Evolutionary conservation across 139 green algal species (phyloP).

Genomic region (Ostreobium quekettii): DNA sequence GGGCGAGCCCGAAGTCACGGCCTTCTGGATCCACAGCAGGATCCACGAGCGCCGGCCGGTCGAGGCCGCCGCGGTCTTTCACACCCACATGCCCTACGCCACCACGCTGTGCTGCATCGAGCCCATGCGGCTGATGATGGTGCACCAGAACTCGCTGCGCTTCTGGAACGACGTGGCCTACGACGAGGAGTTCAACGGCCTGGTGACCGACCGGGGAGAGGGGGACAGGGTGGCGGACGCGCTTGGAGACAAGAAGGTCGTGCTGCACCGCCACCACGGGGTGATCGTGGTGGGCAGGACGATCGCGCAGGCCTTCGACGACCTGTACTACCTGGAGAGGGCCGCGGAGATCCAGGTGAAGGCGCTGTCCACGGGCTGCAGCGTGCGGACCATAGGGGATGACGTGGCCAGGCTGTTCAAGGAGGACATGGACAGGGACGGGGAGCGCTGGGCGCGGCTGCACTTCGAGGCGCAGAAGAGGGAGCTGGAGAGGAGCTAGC

Average conservation of each 20-base stretch:
- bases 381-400: too few relatives aligned
- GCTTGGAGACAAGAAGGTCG: conserved; percentile 21
- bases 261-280: conserved; percentile 29
- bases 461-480: too few relatives aligned
- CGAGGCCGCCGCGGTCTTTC: conserved; percentile 24
- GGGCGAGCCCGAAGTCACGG: too few relatives aligned
- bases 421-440: too few relatives aligned
- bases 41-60: too few relatives aligned
- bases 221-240: conserved; percentile 22
- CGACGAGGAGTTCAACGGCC: conserved; percentile 36
- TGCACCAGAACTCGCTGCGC: conserved; percentile 33
- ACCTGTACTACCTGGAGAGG: too few relatives aligned
- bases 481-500: too few relatives aligned
- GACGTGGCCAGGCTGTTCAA: too few relatives aligned
- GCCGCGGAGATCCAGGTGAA: too few relatives aligned
- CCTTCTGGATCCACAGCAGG: too few relatives aligned
- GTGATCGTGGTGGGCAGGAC: conserved; percentile 21
- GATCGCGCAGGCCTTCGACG: conserved; percentile 27
- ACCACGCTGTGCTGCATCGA: conserved; percentile 29
- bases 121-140: conserved; percentile 27
- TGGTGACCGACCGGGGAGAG: conserved; percentile 31
- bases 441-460: too few relatives aligned
- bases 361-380: too few relatives aligned
- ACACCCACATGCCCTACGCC: conserved; percentile 33
- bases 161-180: conserved; percentile 37